Evolutionary conservation across 495 filamentous ascomycete genomes (phyloP).

Genomic region (Penicillium alfredii): DNA sequence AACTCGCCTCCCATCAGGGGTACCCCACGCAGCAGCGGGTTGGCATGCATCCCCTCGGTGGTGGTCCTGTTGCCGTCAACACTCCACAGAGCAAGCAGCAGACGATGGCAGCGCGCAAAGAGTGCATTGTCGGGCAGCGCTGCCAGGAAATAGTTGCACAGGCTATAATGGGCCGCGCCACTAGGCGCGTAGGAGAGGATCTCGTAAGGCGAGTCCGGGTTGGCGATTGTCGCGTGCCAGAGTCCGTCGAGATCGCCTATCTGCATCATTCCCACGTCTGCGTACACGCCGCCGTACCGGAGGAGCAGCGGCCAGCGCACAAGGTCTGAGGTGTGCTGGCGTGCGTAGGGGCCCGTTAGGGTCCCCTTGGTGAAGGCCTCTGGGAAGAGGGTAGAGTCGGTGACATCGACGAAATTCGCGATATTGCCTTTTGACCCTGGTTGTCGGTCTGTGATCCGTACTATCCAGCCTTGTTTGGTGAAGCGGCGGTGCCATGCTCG

Average conservation of each 20-base stretch:
- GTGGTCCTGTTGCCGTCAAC: conserved; percentile 34
- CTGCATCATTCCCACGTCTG: conserved; percentile 49
- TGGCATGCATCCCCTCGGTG: conserved; percentile 47
- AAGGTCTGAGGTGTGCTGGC: conserved; percentile 51
- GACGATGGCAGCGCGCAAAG: conserved; percentile 43
- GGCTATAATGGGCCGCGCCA: conserved; percentile 20
- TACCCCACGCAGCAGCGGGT: conserved; percentile 39
- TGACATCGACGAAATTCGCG: conserved; percentile 41
- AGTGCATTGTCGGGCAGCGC: conserved; percentile 37
- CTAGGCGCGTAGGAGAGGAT: conserved; percentile 42
- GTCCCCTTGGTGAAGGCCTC: conserved; percentile 41
- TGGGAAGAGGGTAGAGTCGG: conserved; percentile 39
- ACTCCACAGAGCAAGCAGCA: conserved; percentile 46
- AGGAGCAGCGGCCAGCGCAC: conserved; percentile 50
- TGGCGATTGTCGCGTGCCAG: conserved; percentile 42
- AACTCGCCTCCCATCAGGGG: conserved; percentile 30
- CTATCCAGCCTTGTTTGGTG: conserved; percentile 43
- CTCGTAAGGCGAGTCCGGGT: conserved; percentile 41
- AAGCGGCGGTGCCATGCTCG: conserved; percentile 51
- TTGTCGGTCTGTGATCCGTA: conserved; percentile 45
- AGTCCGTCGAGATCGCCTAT: conserved; percentile 50
- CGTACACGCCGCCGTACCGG: conserved; percentile 51
- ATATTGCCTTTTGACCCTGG: conserved; percentile 42
- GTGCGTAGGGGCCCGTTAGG: conserved; percentile 41
- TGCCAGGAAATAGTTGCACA: conserved; percentile 48